These are phyloP conservation scores for Grosmannia penicillata DNA, from an alignment of 2,329 filamentous ascomycete genomes.

Conservation along the genomic window DNA sequence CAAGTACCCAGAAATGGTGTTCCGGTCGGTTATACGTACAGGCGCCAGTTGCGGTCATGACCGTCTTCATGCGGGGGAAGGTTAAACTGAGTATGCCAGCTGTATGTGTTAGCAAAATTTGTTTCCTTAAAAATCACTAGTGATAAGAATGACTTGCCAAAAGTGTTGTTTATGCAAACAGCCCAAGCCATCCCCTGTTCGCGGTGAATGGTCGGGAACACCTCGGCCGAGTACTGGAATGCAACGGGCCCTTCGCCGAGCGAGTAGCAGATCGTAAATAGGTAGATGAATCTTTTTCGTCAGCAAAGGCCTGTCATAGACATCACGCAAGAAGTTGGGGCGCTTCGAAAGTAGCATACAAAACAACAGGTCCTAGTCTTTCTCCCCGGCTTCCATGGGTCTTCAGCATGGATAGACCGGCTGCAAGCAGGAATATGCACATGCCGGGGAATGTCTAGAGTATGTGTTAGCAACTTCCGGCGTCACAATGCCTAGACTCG, in stretches of 20 bases:
- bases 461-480: background rate
- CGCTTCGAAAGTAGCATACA: slow-evolving; percentile 11
- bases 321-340: background rate
- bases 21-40: slow-evolving; percentile 17
- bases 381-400: background rate
- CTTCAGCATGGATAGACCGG: slow-evolving; percentile 18
- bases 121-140: slow-evolving; percentile 15
- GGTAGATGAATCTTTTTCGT: slow-evolving; percentile 2
- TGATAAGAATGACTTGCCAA: background rate
- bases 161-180: slow-evolving; percentile 5
- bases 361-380: background rate
- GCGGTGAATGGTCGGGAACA: slow-evolving; percentile 55
- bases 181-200: slow-evolving; percentile 45
- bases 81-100: slow-evolving; percentile 47
- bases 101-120: slow-evolving; percentile 19
- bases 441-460: slow-evolving; percentile 46
- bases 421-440: slow-evolving; percentile 43
- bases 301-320: background rate
- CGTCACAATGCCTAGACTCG: no score
- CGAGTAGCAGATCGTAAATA: slow-evolving; percentile 16
- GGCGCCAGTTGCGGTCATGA: slow-evolving; percentile 15
- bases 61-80: slow-evolving; percentile 40
- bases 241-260: slow-evolving; percentile 48
- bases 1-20: no score
- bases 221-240: slow-evolving; percentile 55